Base-by-base conservation (phyloP, 1,284 basidiomycete genomes). In the Coriolopsis trogii region DNA sequence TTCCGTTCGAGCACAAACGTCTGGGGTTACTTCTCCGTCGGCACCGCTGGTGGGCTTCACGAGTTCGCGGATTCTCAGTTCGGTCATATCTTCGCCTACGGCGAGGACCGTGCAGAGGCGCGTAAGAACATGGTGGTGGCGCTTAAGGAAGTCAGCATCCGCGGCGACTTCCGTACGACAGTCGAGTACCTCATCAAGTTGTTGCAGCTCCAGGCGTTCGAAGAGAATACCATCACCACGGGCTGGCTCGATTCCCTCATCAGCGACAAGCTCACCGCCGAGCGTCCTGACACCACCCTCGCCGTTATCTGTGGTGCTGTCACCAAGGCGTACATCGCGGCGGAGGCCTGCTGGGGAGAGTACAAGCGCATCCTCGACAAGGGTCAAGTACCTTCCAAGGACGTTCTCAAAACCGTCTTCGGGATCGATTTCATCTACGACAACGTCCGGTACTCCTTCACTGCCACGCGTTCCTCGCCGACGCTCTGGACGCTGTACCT, bases 91-190 rank as follows among this genome's bases (percentile, higher is more conserved):
- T 99, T 99, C 66, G 96, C 97, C 25, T 99, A 98, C 67, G 97
- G 97, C 51, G 91, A 96, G 71, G 95, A 99, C 70, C 91, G 97
- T 62, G 80, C 85, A 57, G 96, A 99, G 73, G 92, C 91, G 64
- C 77, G 97, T 65, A 99, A 99, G 81, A 98, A 98, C 70, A 99
- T 99, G 96, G 95, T 99, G 59, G 91, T 99, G 64, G 96, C 97
- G 15, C 79, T 99, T 64, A 99, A 99, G 78, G 97, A 99, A 73
- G 78, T 99, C 56, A 95, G 92, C 69, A 99, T 99, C 68, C 94
- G 97, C 64, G 97, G 97, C 56, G 97, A 99, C 71, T 99, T 99
- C 81, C 80, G 97, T 56, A 98, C 95, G 20, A 99, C 97, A 0
- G 96, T 99, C 66, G 97, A 99, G 74, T 98, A 98, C 71, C 86